Evolutionary conservation across 306 rosid species (phyloP).

Genomic region (Hippophae tibetana): DNA sequence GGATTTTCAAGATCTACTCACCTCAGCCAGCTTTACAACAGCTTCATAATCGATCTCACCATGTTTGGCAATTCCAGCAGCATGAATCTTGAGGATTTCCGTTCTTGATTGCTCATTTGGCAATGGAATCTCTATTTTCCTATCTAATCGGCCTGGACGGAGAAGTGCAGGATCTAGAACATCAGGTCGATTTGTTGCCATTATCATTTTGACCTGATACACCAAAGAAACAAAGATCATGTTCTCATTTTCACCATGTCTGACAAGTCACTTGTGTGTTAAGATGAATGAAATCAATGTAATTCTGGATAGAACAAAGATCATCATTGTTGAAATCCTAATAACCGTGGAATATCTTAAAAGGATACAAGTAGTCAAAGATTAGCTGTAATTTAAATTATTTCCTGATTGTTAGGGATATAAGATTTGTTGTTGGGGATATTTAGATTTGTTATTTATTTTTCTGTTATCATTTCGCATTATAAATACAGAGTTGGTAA

Average conservation of each 20-base stretch:
- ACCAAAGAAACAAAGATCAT: neutral
- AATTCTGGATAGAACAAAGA: too few species aligned
- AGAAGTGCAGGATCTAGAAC: conserved; percentile 43
- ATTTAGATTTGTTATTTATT: too few species aligned
- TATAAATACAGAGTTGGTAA: too few species aligned
- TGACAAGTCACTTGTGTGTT: too few species aligned
- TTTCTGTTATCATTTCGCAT: too few species aligned
- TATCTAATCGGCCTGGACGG: conserved; percentile 40
- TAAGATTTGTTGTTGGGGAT: too few species aligned
- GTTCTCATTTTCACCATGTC: neutral
- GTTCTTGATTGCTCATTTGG: conserved; percentile 93
- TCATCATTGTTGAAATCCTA: too few species aligned
- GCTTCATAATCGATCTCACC: conserved; percentile 99
- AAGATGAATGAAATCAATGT: too few species aligned
- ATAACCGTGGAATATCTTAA: too few species aligned
- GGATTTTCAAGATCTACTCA: conserved; percentile 11
- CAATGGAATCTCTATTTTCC: conserved; percentile 93
- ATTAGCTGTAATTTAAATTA: too few species aligned
- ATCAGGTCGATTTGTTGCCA: conserved; percentile 46
- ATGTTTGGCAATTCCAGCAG: conserved; percentile 91
- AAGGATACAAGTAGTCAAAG: too few species aligned
- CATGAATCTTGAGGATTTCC: conserved; percentile 98
- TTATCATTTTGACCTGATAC: conserved; percentile 89
- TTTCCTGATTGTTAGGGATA: too few species aligned
- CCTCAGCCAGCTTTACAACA: conserved; percentile 97